Evolutionary conservation across 441 rosid species (phyloP).

Genomic region (Flueggea neowawraea): DNA sequence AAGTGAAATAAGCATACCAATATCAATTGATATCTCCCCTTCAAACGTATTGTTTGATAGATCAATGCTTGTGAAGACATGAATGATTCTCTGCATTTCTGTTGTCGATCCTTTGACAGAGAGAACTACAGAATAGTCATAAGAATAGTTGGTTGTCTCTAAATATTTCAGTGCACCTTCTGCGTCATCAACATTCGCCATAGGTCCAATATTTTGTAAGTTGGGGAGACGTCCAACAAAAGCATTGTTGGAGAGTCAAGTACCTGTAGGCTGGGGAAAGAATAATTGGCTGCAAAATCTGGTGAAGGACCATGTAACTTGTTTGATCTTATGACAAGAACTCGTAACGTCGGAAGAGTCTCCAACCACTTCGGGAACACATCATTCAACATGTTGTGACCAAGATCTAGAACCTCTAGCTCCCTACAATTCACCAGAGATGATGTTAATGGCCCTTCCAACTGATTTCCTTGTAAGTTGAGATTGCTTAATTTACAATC

Average conservation of each 20-base stretch:
- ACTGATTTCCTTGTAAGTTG: not conserved
- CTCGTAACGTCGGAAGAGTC: not conserved
- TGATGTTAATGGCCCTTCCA: constrained; percentile 11
- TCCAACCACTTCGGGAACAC: not conserved
- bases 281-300: not conserved
- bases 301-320: not conserved
- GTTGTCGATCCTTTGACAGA: constrained; percentile 2
- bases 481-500: not conserved
- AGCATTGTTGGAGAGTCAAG: not conserved
- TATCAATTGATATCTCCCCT: constrained; percentile 16
- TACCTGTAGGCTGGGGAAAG: not conserved
- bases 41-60: constrained; percentile 12
- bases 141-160: not conserved
- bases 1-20: constrained; percentile 5
- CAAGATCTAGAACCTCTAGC: constrained; percentile 4
- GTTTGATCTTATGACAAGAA: not conserved
- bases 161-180: not conserved
- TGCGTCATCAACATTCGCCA: not conserved
- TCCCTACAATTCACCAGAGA: not conserved
- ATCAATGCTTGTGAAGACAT: constrained; percentile 13
- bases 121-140: not conserved
- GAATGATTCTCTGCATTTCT: not conserved
- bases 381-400: not conserved
- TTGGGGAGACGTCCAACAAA: constrained; percentile 3
- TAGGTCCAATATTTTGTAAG: not conserved